phyloP scores from a whole-genome alignment of 768 basidiomycete genomes.

The Leccinum broughii region DNA sequence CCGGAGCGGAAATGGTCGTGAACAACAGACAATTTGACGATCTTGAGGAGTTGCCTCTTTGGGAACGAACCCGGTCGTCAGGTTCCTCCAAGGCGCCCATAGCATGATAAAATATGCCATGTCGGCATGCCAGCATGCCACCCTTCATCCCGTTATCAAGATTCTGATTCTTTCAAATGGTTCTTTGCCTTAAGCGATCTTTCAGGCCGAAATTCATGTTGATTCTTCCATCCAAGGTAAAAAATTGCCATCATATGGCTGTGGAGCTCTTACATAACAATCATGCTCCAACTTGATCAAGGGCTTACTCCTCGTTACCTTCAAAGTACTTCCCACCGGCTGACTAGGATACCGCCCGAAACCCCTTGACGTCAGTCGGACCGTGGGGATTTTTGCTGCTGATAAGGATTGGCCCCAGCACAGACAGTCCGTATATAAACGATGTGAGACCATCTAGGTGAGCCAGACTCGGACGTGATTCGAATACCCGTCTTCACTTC shows the following conservation, averaged over 20 bases:
- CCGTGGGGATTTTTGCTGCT: background rate
- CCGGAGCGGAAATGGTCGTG: conserved; percentile 20
- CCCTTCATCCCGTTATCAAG: background rate
- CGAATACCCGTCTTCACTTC: conserved; percentile 3
- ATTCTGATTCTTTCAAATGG: background rate
- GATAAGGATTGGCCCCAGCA: conserved; percentile 5
- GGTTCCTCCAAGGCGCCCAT: background rate
- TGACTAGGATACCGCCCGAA: conserved; percentile 1
- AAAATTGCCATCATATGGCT: background rate
- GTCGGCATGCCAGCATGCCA: too few species aligned
- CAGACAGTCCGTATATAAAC: conserved; percentile 24
- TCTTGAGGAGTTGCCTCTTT: conserved; percentile 22
- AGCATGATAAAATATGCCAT: background rate
- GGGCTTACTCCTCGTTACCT: conserved; percentile 7
- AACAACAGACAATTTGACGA: conserved; percentile 5
- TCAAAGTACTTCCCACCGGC: conserved; percentile 2
- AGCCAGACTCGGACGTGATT: conserved; percentile 13
- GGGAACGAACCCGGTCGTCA: background rate
- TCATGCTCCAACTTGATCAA: background rate
- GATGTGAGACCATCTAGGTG: background rate
- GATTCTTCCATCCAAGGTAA: conserved; percentile 4
- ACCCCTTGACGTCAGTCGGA: conserved; percentile 35
- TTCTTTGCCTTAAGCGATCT: background rate
- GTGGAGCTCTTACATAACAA: conserved; percentile 16
- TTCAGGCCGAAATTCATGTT: background rate